Evolutionary conservation across 768 basidiomycete genomes (phyloP), one percentile per base, ranked within the genome.

Genomic region (Baorangia bicolor): DNA sequence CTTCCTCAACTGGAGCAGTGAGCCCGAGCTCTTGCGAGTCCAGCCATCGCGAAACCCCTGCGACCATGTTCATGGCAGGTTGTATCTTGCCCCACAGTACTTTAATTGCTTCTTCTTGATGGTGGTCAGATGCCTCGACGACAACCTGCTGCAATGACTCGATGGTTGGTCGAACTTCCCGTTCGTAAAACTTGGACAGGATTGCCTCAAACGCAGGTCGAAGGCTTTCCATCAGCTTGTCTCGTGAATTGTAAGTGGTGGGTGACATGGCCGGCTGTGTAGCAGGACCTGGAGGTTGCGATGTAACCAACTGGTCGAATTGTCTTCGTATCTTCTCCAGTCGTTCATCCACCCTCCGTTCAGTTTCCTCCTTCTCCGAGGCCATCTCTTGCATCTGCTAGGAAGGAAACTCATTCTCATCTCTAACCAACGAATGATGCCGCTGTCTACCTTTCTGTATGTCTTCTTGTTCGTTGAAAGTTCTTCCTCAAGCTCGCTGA

Each of bases 51-150:
- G 66, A 70, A 44, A 69, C 69, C 13, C 62, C 68, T 3, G 65
- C 61, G 3, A 71, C 68, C 61, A 69, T 61, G 35, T 67, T 67
- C 68, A 69, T 69, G 4, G 69, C 69, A n/a, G 68, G 68, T 41
- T 67, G 61, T 34, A 69, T 61, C 57, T 40, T 61, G 10, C 65
- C 65, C 69, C 69, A 69, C 25, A 69, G 28, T 21, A 63, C 65
- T 27, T 46, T 45, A 4, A 67, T 55, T 16, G 60, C 54, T 16
- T 65, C 68, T 35, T 58, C 55, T 45, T 67, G 69, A 33, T 65
- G 56, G 23, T 53, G 63, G 38, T 60, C 49, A 18, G 69, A 63
- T 18, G 58, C 40, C 16, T 58, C 39, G 10, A 59, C 12, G 23
- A 59, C 57, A 20, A 14, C 35, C 20, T 46, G 44, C 37, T 55